Evolutionary conservation across 139 green algal species (phyloP).

Genomic region (Desmodesmus armatus): DNA sequence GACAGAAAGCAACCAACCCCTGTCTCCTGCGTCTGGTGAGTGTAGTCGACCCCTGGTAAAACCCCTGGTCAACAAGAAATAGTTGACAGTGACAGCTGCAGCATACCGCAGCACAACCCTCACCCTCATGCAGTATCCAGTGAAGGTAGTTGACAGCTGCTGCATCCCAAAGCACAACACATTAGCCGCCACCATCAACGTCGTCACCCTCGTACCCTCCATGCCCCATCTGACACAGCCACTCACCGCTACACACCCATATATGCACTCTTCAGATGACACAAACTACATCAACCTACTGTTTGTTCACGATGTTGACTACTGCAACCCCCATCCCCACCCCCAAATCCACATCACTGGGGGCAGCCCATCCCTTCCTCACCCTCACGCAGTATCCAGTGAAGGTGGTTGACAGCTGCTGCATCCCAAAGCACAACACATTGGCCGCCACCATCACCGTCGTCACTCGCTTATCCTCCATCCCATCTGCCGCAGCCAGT

Average conservation of each 20-base stretch:
- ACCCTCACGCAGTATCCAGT: background rate
- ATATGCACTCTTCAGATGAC: background rate
- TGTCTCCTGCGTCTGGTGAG: no score
- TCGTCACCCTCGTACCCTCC: background rate
- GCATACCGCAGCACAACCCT: no score
- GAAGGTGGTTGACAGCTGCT: background rate
- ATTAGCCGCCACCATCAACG: background rate
- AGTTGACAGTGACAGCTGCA: no score
- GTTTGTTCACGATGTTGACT: no score
- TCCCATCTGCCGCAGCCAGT: slow-evolving; percentile 19
- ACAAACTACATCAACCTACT: background rate
- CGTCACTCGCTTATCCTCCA: background rate
- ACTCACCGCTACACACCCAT: background rate
- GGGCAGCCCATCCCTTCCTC: background rate
- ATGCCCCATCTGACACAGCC: background rate
- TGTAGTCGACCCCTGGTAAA: no score
- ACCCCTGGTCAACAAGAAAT: no score
- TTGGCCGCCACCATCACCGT: background rate
- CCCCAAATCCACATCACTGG: background rate
- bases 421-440: background rate
- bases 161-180: no score
- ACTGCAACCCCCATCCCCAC: no score
- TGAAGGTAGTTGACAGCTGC: background rate
- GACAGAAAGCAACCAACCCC: no score
- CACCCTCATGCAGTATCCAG: background rate